Evolutionary conservation across 2,329 filamentous ascomycete species (phyloP).

Genomic region (Fusarium avenaceum): DNA sequence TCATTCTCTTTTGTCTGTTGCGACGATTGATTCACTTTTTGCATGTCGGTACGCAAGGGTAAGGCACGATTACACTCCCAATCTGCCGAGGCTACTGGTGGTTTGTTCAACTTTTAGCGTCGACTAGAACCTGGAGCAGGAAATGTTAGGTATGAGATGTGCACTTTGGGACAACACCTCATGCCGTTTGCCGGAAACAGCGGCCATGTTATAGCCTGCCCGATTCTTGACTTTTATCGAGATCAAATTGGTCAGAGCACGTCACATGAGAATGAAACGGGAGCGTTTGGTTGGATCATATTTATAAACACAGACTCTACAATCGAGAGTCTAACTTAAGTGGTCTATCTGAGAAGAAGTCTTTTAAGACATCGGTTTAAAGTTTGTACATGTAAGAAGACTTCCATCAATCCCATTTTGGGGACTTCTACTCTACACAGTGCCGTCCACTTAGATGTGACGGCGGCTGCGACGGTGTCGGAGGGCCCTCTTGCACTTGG

Average conservation of each 20-base stretch:
- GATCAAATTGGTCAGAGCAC: not conserved
- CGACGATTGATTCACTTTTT: not conserved
- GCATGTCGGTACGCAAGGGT: not conserved
- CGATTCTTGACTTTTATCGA: too few relatives aligned
- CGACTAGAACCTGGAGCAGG: not conserved
- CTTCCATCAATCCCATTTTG: not conserved
- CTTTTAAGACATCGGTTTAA: conserved; percentile 17
- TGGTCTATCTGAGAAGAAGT: conserved; percentile 23
- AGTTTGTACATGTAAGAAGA: conserved; percentile 25
- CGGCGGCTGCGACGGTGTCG: conserved; percentile 6
- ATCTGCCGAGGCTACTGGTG: not conserved
- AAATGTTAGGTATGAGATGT: too few relatives aligned
- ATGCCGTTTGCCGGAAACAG: too few relatives aligned
- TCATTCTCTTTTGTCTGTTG: conserved; percentile 17
- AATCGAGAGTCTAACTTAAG: not conserved
- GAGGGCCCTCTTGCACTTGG: conserved; percentile 15
- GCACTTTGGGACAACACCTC: too few relatives aligned
- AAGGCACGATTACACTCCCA: not conserved
- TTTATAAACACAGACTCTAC: not conserved
- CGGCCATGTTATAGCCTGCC: too few relatives aligned
- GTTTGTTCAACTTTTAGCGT: too few relatives aligned
- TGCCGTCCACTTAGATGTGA: not conserved
- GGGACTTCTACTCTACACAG: not conserved
- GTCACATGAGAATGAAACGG: not conserved
- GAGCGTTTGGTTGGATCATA: not conserved